Conservation (phyloP, 1,284 basidiomycete species). For the Marasmius oreades region DNA sequence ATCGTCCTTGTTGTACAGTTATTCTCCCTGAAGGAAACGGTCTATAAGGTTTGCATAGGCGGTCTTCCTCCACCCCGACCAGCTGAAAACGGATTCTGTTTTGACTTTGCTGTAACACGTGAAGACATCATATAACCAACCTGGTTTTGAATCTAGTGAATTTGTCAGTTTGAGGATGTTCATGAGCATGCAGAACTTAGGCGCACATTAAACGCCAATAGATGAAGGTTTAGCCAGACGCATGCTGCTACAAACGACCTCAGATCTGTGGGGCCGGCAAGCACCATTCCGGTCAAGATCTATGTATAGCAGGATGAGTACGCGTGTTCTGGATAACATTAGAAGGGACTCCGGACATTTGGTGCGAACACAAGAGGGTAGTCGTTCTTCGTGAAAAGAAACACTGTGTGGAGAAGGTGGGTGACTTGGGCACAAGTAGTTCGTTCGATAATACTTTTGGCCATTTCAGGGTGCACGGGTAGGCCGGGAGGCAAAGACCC, state of each 20-base stretch:
- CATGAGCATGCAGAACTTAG: too few relatives aligned
- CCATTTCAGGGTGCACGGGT: background rate
- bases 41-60: constrained; percentile 30
- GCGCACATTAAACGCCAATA: constrained; percentile 5
- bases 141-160: background rate
- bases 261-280: background rate
- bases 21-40: constrained; percentile 34
- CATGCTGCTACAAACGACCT: background rate
- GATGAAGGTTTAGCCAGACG: constrained; percentile 4
- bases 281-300: background rate
- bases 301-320: background rate
- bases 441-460: background rate
- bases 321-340: background rate
- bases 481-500: too few relatives aligned
- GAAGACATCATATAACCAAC: background rate
- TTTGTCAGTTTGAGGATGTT: too few relatives aligned
- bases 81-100: constrained; percentile 5
- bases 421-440: background rate
- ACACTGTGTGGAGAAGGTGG: background rate
- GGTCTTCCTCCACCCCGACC: constrained; percentile 29
- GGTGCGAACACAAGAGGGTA: background rate
- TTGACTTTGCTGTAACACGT: background rate
- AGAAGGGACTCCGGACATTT: background rate
- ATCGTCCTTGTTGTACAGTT: constrained; percentile 23
- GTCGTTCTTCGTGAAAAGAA: constrained; percentile 6